Evolutionary conservation across 768 basidiomycete species (phyloP).

Genomic region (Leucocoprinus leucothites): DNA sequence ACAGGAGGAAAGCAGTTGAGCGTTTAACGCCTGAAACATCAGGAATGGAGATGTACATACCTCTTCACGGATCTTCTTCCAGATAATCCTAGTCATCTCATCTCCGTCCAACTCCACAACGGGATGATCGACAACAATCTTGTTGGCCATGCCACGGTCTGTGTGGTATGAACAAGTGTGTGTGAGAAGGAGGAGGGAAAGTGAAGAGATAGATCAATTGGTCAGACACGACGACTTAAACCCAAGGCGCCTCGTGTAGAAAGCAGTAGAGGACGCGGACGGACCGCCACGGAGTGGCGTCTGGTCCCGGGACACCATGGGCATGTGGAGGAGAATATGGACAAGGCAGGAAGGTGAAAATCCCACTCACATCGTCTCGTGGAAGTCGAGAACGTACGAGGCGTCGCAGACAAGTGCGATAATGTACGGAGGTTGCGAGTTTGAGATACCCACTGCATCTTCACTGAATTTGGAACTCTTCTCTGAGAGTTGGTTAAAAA

Average conservation of each 20-base stretch:
- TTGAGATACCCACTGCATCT: conserved; percentile 1
- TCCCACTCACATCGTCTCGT: conserved; percentile 5
- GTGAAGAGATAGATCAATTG: not conserved
- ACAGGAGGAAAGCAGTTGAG: conserved; percentile 7
- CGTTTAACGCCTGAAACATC: not conserved
- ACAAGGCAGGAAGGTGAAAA: not conserved
- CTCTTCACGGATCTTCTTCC: conserved; percentile 97
- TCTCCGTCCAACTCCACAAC: conserved; percentile 96
- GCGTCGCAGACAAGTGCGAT: not conserved
- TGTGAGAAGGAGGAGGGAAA: not conserved
- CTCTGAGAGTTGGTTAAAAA: not conserved
- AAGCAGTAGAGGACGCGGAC: not conserved
- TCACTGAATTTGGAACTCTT: not conserved
- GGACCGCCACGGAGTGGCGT: not conserved
- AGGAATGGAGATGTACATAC: conserved; percentile 37
- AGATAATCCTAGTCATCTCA: conserved; percentile 99
- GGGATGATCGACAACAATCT: conserved; percentile 83
- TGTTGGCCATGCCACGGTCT: conserved; percentile 33
- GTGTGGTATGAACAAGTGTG: not conserved
- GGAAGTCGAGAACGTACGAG: conserved; percentile 7
- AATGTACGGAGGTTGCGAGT: conserved; percentile 1
- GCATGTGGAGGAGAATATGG: not conserved
- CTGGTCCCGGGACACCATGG: too few relatives aligned
- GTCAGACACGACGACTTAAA: not conserved
- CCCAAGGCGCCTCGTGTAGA: not conserved